Evolutionary conservation across 352 stramenopile species (phyloP).

Genomic region (Pythium oligandrum): DNA sequence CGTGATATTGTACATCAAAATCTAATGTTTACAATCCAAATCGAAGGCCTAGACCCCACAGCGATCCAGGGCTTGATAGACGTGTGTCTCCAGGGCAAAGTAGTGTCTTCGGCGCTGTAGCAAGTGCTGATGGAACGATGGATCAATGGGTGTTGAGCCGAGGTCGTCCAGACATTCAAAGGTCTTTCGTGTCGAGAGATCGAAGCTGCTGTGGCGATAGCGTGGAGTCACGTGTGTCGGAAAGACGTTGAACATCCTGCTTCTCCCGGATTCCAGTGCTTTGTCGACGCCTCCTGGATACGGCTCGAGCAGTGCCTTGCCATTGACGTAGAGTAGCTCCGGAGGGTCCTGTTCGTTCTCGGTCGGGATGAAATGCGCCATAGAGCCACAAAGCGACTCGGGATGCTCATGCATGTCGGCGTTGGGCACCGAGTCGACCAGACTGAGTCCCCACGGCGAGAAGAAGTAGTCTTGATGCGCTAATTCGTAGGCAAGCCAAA

Average conservation of each 20-base stretch:
- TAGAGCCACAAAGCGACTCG: conserved; percentile 59
- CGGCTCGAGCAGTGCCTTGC: conserved; percentile 45
- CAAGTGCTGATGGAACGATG: conserved; percentile 23
- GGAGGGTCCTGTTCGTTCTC: conserved; percentile 4
- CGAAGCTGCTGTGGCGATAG: not conserved
- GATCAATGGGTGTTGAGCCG: conserved; percentile 32
- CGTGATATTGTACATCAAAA: too few relatives aligned
- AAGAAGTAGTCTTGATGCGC: conserved; percentile 49
- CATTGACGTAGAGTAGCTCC: conserved; percentile 56
- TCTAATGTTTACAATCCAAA: too few relatives aligned
- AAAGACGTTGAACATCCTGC: conserved; percentile 24
- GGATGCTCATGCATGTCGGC: conserved; percentile 51
- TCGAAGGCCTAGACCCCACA: too few relatives aligned
- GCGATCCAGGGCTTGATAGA: too few relatives aligned
- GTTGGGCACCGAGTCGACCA: conserved; percentile 40
- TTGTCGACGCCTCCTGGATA: conserved; percentile 20
- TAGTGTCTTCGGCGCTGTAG: conserved; percentile 36
- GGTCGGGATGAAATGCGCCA: conserved; percentile 52
- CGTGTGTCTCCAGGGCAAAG: conserved; percentile 7
- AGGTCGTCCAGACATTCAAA: conserved; percentile 46
- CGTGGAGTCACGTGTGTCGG: conserved; percentile 36
- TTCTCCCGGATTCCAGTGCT: conserved; percentile 12
- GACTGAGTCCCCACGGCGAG: conserved; percentile 53
- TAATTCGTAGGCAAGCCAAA: conserved; percentile 73
- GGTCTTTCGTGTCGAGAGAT: not conserved